Evolutionary conservation across 2,329 filamentous ascomycete species (phyloP), one percentile per base, ranked within the genome.

Genomic region (Exophiala dermatitidis): DNA sequence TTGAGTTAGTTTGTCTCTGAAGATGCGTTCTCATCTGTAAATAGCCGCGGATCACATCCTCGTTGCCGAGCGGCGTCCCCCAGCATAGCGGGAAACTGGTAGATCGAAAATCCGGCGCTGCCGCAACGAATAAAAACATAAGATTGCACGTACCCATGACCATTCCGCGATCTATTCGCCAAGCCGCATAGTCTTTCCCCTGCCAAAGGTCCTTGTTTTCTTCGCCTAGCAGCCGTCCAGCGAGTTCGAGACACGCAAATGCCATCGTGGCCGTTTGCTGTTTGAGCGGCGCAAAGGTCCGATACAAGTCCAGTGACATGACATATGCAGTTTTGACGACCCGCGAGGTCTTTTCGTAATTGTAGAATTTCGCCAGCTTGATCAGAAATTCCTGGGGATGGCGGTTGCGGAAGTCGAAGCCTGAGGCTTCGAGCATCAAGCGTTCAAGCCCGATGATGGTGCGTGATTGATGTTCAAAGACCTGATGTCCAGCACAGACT

Each of bases 281-380:
- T 73, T 97, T 97, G 53, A 97, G 77, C 5, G 90, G 90, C 0
- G 89, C 85, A 69, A 93, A 94, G 0, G 93, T 98, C 66, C 90
- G 88, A 72, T 96, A 95, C 44, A 95, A 75, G 70, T 98, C 93
- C 48, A 91, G 80, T 44, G 84, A 86, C 67, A 97, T 86, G 58
- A 85, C 82, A 71, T 90, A 95, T 0, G 88, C 88, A 0, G 83
- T 78, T 10, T 76, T 76, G 31, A 83, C 81, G 56, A 90, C 80
- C 28, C 72, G 67, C 0, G 68, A 68, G 6, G 76, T 71, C 49
- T 74, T 77, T 3, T 78, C 75, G 5, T 80, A 74, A 3, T 74
- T 70, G 52, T 85, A 76, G 43, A 73, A 72, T 65, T 84, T 81
- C 47, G 83, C 77, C 29, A 95, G 77, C 72, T 97, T 97, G 61